These are phyloP conservation scores for Trypanosomatidae sp. DNA, from an alignment of 208 protist species.

Conservation along the genomic window DNA sequence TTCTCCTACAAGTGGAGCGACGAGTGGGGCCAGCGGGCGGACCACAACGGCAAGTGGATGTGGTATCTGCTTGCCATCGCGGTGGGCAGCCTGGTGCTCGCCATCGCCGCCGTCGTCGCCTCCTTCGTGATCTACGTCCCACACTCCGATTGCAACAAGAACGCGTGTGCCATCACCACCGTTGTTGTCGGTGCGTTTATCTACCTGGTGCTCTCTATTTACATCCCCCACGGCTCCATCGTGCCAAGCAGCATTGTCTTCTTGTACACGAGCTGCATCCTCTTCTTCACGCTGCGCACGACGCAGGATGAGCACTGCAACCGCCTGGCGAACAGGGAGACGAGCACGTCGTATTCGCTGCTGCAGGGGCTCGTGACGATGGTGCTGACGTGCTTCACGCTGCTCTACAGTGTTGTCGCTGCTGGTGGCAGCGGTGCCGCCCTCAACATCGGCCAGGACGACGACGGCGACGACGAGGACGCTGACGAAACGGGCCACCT, in stretches of 20 bases:
- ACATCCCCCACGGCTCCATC: constrained; percentile 85
- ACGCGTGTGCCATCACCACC: constrained; percentile 81
- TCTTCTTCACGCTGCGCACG: constrained; percentile 86
- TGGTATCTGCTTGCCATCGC: constrained; percentile 82
- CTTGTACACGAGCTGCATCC: constrained; percentile 83
- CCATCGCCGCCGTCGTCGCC: constrained; percentile 39
- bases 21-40: constrained; percentile 84
- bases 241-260: constrained; percentile 93
- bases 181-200: constrained; percentile 74
- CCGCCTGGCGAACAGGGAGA: constrained; percentile 29
- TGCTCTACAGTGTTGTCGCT: constrained; percentile 78
- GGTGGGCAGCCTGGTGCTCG: constrained; percentile 44
- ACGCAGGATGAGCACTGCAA: constrained; percentile 67
- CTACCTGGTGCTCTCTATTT: constrained; percentile 85
- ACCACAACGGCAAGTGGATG: constrained; percentile 81
- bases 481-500: constrained; percentile 77
- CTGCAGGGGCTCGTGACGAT: constrained; percentile 48
- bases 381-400: constrained; percentile 55
- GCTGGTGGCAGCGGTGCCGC: constrained; percentile 62
- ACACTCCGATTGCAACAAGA: constrained; percentile 80
- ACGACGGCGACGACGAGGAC: constrained; percentile 83
- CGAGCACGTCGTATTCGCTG: constrained; percentile 48
- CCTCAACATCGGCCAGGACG: constrained; percentile 52
- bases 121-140: constrained; percentile 83
- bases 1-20: constrained; percentile 94